phyloP scores from a whole-genome alignment of 768 basidiomycete species.

The Pulveroboletus sp. region DNA sequence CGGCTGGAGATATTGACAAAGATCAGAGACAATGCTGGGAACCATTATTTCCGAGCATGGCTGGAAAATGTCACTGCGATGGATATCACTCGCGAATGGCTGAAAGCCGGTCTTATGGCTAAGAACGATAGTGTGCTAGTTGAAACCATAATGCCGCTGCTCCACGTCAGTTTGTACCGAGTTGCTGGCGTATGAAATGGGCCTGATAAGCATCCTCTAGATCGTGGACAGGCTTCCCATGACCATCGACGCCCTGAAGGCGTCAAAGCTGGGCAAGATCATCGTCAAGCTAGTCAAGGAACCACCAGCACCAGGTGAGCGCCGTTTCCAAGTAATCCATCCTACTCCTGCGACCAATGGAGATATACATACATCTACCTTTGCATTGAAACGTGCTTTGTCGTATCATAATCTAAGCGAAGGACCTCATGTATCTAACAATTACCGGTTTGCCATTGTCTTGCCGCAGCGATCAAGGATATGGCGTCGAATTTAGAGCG shows the following conservation, averaged over 20 bases:
- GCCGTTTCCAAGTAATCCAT: conserved; percentile 11
- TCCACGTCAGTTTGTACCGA: conserved; percentile 62
- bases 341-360: conserved; percentile 21
- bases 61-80: conserved; percentile 70
- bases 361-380: conserved; percentile 29
- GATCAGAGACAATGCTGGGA: conserved; percentile 79
- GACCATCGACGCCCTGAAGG: conserved; percentile 60
- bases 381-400: conserved; percentile 29
- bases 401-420: conserved; percentile 33
- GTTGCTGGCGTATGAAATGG: conserved; percentile 3
- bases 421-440: conserved; percentile 64
- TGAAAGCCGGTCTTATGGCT: conserved; percentile 62
- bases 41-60: conserved; percentile 87
- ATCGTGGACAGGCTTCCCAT: conserved; percentile 83
- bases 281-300: conserved; percentile 75
- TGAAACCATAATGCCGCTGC: conserved; percentile 81
- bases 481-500: conserved; percentile 86
- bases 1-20: conserved; percentile 75
- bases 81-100: conserved; percentile 78
- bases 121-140: conserved; percentile 52
- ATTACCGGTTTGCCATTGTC: conserved; percentile 40
- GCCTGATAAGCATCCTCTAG: conserved; percentile 32
- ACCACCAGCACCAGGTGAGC: conserved; percentile 78
- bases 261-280: conserved; percentile 76
- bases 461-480: conserved; percentile 79